These are phyloP conservation scores for Boletus tylopilopsis DNA, from an alignment of 768 basidiomycete genomes.

Conservation along the genomic window DNA sequence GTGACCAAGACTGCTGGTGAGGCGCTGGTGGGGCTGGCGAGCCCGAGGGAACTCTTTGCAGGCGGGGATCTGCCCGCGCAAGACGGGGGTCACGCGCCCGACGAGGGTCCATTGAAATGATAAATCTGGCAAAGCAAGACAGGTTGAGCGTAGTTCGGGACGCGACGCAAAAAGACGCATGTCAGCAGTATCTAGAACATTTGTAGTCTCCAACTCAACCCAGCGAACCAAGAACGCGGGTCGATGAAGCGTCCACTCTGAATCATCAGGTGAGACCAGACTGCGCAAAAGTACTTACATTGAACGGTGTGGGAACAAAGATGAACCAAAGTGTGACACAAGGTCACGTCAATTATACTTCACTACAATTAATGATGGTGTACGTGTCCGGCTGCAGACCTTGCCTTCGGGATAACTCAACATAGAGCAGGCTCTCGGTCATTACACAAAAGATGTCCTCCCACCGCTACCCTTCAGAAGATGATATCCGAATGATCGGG, in stretches of 20 bases:
- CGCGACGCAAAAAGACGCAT: constrained; percentile 21
- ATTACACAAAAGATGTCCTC: constrained; percentile 19
- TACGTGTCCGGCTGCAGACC: constrained; percentile 1
- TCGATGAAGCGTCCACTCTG: constrained; percentile 91
- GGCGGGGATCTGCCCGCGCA: constrained; percentile 62
- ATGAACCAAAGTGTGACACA: constrained; percentile 8
- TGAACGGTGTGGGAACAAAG: neutral
- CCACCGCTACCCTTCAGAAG: constrained; percentile 15
- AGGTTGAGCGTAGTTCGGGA: constrained; percentile 16
- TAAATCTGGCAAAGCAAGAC: constrained; percentile 7
- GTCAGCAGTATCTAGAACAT: constrained; percentile 97
- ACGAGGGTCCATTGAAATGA: constrained; percentile 75
- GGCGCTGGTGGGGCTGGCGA: constrained; percentile 31
- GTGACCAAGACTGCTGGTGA: constrained; percentile 26
- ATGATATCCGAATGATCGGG: constrained; percentile 17
- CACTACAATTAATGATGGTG: constrained; percentile 1
- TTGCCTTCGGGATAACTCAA: constrained; percentile 2
- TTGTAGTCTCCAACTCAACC: constrained; percentile 72
- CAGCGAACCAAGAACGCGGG: constrained; percentile 44
- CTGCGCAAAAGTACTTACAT: constrained; percentile 21
- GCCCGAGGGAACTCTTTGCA: constrained; percentile 46
- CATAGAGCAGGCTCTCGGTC: neutral
- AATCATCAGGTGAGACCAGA: constrained; percentile 57
- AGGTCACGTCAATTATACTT: constrained; percentile 13
- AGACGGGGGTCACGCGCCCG: constrained; percentile 79